Conservation (phyloP, 2,329 filamentous ascomycete species). For the Claviceps capensis region DNA sequence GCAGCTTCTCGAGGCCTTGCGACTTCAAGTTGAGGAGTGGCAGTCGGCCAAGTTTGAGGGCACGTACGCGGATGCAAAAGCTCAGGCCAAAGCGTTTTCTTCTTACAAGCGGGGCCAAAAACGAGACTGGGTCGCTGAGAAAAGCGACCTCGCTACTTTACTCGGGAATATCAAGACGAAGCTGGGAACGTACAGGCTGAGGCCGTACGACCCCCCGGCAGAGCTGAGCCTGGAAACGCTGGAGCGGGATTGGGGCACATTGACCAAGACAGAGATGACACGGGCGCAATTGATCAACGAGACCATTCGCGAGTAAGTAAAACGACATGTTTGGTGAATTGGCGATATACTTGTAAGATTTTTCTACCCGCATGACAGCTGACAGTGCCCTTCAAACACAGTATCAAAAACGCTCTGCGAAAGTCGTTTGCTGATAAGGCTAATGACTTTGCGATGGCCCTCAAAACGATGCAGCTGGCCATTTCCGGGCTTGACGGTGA, state of each 20-base stretch:
- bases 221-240: constrained; percentile 72
- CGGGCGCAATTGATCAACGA: constrained; percentile 94
- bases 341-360: not conserved
- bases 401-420: constrained; percentile 89
- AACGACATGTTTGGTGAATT: not conserved
- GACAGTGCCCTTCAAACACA: constrained; percentile 22
- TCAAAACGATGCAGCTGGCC: constrained; percentile 88
- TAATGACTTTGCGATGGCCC: constrained; percentile 89
- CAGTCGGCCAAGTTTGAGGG: constrained; percentile 71
- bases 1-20: constrained; percentile 62
- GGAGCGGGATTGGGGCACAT: constrained; percentile 65
- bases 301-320: constrained; percentile 75
- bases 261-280: constrained; percentile 75
- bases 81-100: constrained; percentile 67
- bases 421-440: constrained; percentile 94
- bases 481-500: constrained; percentile 97
- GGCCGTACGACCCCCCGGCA: constrained; percentile 78
- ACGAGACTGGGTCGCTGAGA: constrained; percentile 92
- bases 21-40: constrained; percentile 63
- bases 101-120: constrained; percentile 87
- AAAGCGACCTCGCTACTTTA: constrained; percentile 84
- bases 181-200: constrained; percentile 81
- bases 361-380: constrained; percentile 8
- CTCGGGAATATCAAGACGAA: constrained; percentile 99
- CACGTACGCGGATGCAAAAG: constrained; percentile 84